Percentiles rank a stretch among this genome's conserved stretches.
These are phyloP conservation scores for Dendrobium huoshanense DNA, from an alignment of 106 monocot species.

Conservation along the genomic window DNA sequence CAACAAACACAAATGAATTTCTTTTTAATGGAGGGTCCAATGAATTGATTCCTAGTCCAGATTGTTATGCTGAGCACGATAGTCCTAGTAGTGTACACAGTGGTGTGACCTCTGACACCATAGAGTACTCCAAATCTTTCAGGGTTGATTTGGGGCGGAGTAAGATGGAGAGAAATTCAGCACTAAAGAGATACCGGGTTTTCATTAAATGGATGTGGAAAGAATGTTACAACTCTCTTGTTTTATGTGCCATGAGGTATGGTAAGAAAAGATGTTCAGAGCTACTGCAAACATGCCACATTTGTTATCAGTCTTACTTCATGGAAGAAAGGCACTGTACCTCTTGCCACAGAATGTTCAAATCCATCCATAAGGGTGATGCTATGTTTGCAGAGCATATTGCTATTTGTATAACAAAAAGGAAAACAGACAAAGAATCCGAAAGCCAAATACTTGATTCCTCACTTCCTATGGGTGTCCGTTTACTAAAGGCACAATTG, in stretches of 20 bases:
- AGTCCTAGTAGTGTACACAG: conserved; percentile 54
- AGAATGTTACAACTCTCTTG: conserved; percentile 42
- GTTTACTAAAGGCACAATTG: conserved; percentile 62
- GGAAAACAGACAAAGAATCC: conserved; percentile 43
- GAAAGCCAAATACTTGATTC: conserved; percentile 32
- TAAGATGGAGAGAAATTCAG: conserved; percentile 45
- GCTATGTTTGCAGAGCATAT: conserved; percentile 53
- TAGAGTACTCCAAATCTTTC: conserved; percentile 54
- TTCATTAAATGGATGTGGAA: conserved; percentile 79
- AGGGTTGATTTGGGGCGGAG: conserved; percentile 64
- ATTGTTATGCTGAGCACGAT: conserved; percentile 27
- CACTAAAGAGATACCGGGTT: conserved; percentile 55
- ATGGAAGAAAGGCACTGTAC: conserved; percentile 74
- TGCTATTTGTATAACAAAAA: conserved; percentile 42
- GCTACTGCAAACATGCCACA: conserved; percentile 43
- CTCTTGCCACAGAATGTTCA: conserved; percentile 72
- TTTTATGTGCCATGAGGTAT: conserved; percentile 68
- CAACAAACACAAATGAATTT: conserved; percentile 4
- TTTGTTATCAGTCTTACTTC: conserved; percentile 63
- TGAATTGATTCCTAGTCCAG: conserved; percentile 37
- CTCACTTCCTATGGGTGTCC: conserved; percentile 45
- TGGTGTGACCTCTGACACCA: conserved; percentile 31
- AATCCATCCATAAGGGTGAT: conserved; percentile 39
- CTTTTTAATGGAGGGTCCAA: conserved; percentile 18
- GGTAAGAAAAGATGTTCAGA: conserved; percentile 71